A percentile compares a stretch with the other conserved stretches of the same genome.
These are phyloP conservation scores for Syncephalastrum contaminatum DNA, from an alignment of 371 early-diverging fungal genomes.

Conservation along the genomic window DNA sequence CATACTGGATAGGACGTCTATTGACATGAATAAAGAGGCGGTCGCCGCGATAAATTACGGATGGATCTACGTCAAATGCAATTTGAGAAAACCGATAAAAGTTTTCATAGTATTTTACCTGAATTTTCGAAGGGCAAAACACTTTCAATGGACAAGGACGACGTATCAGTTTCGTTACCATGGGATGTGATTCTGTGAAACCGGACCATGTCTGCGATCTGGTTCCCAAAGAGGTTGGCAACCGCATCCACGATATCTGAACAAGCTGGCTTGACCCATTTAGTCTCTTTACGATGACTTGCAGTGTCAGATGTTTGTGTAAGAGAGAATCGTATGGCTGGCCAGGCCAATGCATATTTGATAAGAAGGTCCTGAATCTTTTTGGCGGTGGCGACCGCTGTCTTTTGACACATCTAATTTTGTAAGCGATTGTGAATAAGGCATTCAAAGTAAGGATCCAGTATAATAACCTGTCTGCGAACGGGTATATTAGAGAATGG, in stretches of 20 bases:
- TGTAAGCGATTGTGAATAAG: not conserved
- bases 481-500: slow-evolving; percentile 49
- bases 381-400: slow-evolving; percentile 12
- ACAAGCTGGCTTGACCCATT: slow-evolving; percentile 31
- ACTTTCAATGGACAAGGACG: slow-evolving; percentile 9
- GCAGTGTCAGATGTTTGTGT: slow-evolving; percentile 17
- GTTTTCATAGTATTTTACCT: slow-evolving; percentile 16
- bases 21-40: slow-evolving; percentile 40
- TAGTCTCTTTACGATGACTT: slow-evolving; percentile 10
- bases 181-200: not conserved
- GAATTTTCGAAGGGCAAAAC: slow-evolving; percentile 28
- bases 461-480: slow-evolving; percentile 31
- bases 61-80: slow-evolving; percentile 16
- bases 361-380: slow-evolving; percentile 28
- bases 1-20: slow-evolving; percentile 34
- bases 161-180: not conserved
- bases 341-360: slow-evolving; percentile 30
- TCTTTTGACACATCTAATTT: slow-evolving; percentile 21
- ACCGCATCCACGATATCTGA: slow-evolving; percentile 16
- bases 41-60: slow-evolving; percentile 32
- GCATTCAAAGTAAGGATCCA: not conserved
- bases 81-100: not conserved
- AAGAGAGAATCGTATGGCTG: slow-evolving; percentile 31
- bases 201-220: slow-evolving; percentile 21
- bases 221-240: slow-evolving; percentile 19